These are phyloP conservation scores for Epichloe aotearoae DNA, from an alignment of 2,329 filamentous ascomycete genomes.

Conservation along the genomic window DNA sequence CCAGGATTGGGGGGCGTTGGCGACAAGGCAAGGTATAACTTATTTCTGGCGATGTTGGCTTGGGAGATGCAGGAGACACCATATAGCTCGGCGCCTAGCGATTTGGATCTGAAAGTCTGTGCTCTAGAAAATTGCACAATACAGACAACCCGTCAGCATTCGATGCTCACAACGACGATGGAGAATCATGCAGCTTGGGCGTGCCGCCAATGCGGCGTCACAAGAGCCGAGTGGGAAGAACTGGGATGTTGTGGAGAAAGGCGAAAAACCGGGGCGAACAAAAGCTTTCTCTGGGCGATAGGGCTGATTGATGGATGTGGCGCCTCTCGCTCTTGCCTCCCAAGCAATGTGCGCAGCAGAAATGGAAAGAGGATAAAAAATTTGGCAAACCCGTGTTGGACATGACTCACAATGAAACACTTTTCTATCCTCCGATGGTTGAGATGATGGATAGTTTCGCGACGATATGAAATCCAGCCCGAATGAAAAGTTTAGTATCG, in stretches of 20 bases:
- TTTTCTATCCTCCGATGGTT: neutral
- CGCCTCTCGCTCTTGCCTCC: neutral
- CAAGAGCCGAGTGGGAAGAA: neutral
- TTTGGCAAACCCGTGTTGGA: neutral
- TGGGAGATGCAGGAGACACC: neutral
- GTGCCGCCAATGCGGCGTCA: neutral
- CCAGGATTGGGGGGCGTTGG: neutral
- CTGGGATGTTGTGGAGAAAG: conserved; percentile 1
- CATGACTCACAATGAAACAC: neutral
- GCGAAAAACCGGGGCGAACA: neutral
- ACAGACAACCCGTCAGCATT: neutral
- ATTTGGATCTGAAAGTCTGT: neutral
- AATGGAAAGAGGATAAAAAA: neutral
- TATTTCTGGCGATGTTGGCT: neutral
- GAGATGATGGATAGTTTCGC: neutral
- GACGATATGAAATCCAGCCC: neutral
- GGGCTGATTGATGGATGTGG: neutral
- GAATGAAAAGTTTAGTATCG: neutral
- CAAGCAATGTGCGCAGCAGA: no score
- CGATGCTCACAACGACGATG: neutral
- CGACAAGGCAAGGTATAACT: neutral
- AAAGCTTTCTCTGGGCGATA: neutral
- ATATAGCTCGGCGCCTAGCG: neutral
- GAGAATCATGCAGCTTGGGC: neutral
- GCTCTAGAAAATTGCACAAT: neutral